Percentiles rank a stretch among this genome's conserved stretches.
phyloP scores from a whole-genome alignment of 2,329 filamentous ascomycete genomes.

The Dactylellina cionopaga region DNA sequence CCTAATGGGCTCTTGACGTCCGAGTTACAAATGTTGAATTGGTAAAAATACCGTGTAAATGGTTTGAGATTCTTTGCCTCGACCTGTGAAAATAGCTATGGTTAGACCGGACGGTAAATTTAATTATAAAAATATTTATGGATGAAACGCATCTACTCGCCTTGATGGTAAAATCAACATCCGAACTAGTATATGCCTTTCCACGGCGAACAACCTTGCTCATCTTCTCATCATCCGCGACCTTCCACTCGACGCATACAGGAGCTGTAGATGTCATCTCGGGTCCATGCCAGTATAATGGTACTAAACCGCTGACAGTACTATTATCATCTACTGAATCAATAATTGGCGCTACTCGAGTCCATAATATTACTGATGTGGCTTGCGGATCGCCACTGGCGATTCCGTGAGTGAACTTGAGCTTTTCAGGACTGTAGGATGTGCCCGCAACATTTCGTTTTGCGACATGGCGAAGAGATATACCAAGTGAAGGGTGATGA shows the following conservation, averaged over 20 bases:
- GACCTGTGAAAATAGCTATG: conserved; percentile 62
- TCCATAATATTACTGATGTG: conserved; percentile 63
- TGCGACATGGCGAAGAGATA: conserved; percentile 71
- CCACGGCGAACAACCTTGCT: conserved; percentile 67
- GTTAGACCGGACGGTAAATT: background rate
- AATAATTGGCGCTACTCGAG: conserved; percentile 61
- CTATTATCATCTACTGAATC: conserved; percentile 61
- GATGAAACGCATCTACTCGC: conserved; percentile 61
- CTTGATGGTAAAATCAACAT: conserved; percentile 80
- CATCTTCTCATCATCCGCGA: conserved; percentile 66
- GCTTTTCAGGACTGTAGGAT: conserved; percentile 62
- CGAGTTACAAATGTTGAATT: conserved; percentile 74
- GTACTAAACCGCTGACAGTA: conserved; percentile 62
- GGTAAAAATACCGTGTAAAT: conserved; percentile 75
- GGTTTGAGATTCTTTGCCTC: conserved; percentile 72
- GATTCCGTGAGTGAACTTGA: conserved; percentile 74
- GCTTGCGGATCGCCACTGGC: conserved; percentile 64
- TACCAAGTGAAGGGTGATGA: conserved; percentile 71
- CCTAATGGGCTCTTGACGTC: conserved; percentile 71
- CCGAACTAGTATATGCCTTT: conserved; percentile 74
- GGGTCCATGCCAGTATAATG: conserved; percentile 62
- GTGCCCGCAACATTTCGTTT: conserved; percentile 66
- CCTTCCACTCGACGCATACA: conserved; percentile 74
- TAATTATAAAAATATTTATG: background rate
- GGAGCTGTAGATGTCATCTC: conserved; percentile 69